Conservation (phyloP, 2,329 filamentous ascomycete species). For the Calonectria honghensis region DNA sequence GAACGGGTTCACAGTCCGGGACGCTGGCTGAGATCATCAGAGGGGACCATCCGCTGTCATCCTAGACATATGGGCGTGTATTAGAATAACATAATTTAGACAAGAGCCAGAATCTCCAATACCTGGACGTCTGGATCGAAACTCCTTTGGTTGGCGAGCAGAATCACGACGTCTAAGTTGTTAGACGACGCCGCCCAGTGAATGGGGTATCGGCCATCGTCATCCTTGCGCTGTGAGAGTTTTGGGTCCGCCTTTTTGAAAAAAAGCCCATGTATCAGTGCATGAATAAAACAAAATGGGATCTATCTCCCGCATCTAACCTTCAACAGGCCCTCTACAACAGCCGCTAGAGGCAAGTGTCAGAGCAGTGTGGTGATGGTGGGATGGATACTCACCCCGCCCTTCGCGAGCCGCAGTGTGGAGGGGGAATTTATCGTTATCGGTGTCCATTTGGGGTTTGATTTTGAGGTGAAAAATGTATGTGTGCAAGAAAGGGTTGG, state of each 20-base stretch:
- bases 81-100: neutral
- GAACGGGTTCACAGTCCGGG: slow-evolving; percentile 81
- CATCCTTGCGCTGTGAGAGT: slow-evolving; percentile 82
- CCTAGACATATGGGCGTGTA: slow-evolving; percentile 64
- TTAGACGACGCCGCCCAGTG: slow-evolving; percentile 97
- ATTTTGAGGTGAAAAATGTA: slow-evolving; percentile 24
- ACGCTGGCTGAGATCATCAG: slow-evolving; percentile 89
- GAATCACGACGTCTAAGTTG: slow-evolving; percentile 81
- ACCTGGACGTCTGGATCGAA: slow-evolving; percentile 92
- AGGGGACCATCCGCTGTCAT: slow-evolving; percentile 87
- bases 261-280: neutral
- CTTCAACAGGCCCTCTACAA: slow-evolving; percentile 78
- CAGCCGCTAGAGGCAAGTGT: slow-evolving; percentile 69
- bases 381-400: slow-evolving; percentile 75
- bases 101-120: slow-evolving; percentile 11
- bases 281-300: neutral
- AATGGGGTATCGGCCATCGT: slow-evolving; percentile 91
- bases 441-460: slow-evolving; percentile 54
- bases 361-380: slow-evolving; percentile 25
- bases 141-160: slow-evolving; percentile 80
- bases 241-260: slow-evolving; percentile 82
- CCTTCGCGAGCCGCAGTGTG: slow-evolving; percentile 92
- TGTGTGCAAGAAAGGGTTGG: neutral
- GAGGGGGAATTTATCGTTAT: slow-evolving; percentile 82
- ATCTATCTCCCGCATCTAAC: slow-evolving; percentile 47